Base-by-base conservation (phyloP, 768 basidiomycete genomes). In the Epithele typhae region DNA sequence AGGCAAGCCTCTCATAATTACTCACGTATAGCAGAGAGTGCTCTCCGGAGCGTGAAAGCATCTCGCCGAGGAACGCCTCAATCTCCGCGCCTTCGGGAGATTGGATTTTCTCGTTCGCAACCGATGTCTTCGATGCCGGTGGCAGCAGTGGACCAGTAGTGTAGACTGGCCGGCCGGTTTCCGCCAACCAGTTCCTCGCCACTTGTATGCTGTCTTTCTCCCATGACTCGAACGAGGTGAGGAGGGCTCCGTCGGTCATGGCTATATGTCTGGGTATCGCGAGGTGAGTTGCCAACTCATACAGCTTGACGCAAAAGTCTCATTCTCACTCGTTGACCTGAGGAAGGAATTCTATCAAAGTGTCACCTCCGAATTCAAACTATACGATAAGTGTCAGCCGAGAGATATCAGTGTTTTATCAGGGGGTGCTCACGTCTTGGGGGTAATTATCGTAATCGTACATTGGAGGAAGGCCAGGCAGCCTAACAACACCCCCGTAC, bases 11-110 rank as follows among this genome's bases (percentile, higher is more conserved):
- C n/a, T n/a, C n/a, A n/a, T n/a, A n/a, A n/a, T n/a, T n/a, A n/a
- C n/a, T n/a, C n/a, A 55, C 61, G 23, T 60, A 62, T 30, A 60
- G 23, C 1, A 59, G 21, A 3, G 57, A 57, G 10, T 54, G 39
- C 36, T 49, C 35, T 9, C 61, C 61, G 23, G 53, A 45, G 0
- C 19, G 42, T 24, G 51, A 25, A 11, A 58, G 25, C 0, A 40
- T 45, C 9, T 40, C 23, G 15, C 56, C 49, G 21, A 62, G 33
- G 46, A 59, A 52, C 4, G 38, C 32, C 19, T 48, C 25, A 19
- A 58, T 53, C 15, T 54, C 57, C 1, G 10, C 15, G 3, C 45
- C 35, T 15, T 48, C 53, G n/a, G 5, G 22, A 2, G 57, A 48
- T 17, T 43, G 52, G 37, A 41, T 37, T 27, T 46, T 45, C 24